Percentiles rank a stretch among this genome's conserved stretches.
Evolutionary conservation across 106 monocot species (phyloP).

Genomic region (Amphibolis antarctica): DNA sequence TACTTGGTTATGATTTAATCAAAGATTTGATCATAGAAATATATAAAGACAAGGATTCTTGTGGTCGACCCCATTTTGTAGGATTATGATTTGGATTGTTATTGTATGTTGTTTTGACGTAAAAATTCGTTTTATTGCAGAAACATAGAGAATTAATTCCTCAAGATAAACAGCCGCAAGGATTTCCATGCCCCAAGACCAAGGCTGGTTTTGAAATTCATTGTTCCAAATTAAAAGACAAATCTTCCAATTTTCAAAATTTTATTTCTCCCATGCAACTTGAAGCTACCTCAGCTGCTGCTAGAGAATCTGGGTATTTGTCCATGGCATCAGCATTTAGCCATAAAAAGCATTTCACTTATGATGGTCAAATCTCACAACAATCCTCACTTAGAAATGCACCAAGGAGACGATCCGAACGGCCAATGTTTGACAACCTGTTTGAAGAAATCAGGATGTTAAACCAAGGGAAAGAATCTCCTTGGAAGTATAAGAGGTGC

Average conservation of each 20-base stretch:
- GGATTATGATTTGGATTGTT: too few species aligned
- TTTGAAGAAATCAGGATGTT: slow-evolving; percentile 13
- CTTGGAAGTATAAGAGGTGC: slow-evolving; percentile 16
- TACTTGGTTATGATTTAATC: too few species aligned
- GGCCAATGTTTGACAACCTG: slow-evolving; percentile 17
- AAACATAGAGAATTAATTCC: slow-evolving; percentile 11
- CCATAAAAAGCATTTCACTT: slow-evolving; percentile 1
- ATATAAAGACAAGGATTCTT: too few species aligned
- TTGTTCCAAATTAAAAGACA: slow-evolving; percentile 4
- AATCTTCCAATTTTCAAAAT: slow-evolving; percentile 15
- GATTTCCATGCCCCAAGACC: slow-evolving; percentile 5
- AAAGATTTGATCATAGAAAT: too few species aligned
- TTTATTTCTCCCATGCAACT: slow-evolving; percentile 13
- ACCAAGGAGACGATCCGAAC: slow-evolving; percentile 10
- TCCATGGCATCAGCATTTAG: not conserved
- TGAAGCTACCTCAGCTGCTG: not conserved
- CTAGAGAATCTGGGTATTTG: slow-evolving; percentile 5
- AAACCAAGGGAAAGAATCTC: slow-evolving; percentile 16
- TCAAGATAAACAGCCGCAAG: slow-evolving; percentile 5
- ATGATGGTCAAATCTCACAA: slow-evolving; percentile 6
- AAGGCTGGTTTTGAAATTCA: slow-evolving; percentile 7
- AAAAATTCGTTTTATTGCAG: slow-evolving; percentile 9
- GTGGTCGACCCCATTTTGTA: not conserved
- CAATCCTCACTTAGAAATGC: slow-evolving; percentile 8
- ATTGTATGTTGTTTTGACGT: too few species aligned